These are phyloP conservation scores for Exserohilum turcica DNA, from an alignment of 2,329 filamentous ascomycete genomes.

Conservation along the genomic window DNA sequence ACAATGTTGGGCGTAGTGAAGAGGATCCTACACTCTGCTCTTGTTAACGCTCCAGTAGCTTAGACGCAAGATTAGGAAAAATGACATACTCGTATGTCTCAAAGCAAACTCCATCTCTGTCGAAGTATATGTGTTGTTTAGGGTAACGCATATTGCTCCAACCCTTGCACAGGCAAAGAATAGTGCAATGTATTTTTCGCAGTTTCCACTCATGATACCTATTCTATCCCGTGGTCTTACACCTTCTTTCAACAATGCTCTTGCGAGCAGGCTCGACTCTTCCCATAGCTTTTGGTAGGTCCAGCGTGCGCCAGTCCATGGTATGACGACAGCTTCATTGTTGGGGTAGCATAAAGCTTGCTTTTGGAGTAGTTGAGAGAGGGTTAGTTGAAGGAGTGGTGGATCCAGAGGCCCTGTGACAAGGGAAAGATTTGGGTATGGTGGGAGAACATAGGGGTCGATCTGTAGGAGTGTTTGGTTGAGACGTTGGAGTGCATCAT, in stretches of 20 bases:
- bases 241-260: slow-evolving; percentile 65
- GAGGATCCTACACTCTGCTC: slow-evolving; percentile 69
- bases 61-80: neutral
- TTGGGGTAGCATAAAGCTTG: slow-evolving; percentile 70
- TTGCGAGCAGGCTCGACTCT: slow-evolving; percentile 48
- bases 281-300: slow-evolving; percentile 57
- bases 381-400: slow-evolving; percentile 71
- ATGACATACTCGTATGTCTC: slow-evolving; percentile 66
- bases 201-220: slow-evolving; percentile 72
- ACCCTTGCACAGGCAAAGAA: slow-evolving; percentile 70
- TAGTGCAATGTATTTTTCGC: slow-evolving; percentile 64
- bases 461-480: slow-evolving; percentile 47
- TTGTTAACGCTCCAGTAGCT: slow-evolving; percentile 1
- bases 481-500: slow-evolving; percentile 41
- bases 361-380: slow-evolving; percentile 73
- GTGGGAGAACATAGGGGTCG: slow-evolving; percentile 46
- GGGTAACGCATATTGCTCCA: slow-evolving; percentile 66
- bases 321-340: slow-evolving; percentile 72
- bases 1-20: slow-evolving; percentile 75
- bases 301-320: slow-evolving; percentile 78
- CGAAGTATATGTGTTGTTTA: slow-evolving; percentile 82
- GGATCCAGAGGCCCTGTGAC: slow-evolving; percentile 72
- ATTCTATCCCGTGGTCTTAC: slow-evolving; percentile 72
- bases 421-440: slow-evolving; percentile 57
- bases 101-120: slow-evolving; percentile 74